Evolutionary conservation across 2,329 filamentous ascomycete species (phyloP), one percentile per base, ranked within the genome.

Genomic region (Aureobasidium sp.): DNA sequence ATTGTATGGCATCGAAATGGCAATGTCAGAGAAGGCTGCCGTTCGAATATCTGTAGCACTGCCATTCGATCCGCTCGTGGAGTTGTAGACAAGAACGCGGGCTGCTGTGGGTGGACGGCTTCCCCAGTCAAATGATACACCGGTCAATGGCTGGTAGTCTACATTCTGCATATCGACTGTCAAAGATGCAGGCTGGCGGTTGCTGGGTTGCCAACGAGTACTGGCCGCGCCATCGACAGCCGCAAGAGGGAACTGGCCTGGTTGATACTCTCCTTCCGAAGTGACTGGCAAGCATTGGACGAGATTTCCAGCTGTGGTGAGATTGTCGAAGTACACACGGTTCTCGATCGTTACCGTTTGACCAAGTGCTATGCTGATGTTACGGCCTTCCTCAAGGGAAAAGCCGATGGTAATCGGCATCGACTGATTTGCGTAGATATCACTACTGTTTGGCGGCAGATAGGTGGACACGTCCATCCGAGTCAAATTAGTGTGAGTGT

Each of bases 241-340:
- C 0, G 81, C 78, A 57, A 87, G 76, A 1, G 87, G 85, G 73
- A 89, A 88, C 70, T 90, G 87, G 15, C 87, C 87, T 0, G 84
- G 81, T 27, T 79, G 73, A 67, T 79, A 82, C 1, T 70, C 67
- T 40, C 78, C 69, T 0, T 74, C 69, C 1, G 80, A 82, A 17
- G 69, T 70, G 0, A 80, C 79, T 0, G 82, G 76, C 6, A 76
- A 76, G 69, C 85, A 89, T 71, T 89, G 85, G 0, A 82, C 75
- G 17, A 87, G 74, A 67, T 89, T 87, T 5, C 79, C 79, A 29
- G 63, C 25, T 4, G 63, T 55, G 0, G 78, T 77, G 27, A 79
- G 74, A 45, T 79, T 78, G 2, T 76, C 68, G 13, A 74, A 69
- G 27, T 61, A 61, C 15, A 70, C 65, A 9, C 62, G 60, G 60